Evolutionary conservation across 495 filamentous ascomycete genomes (phyloP), one percentile per base, ranked within the genome.

Genomic region (Xylaria curta): DNA sequence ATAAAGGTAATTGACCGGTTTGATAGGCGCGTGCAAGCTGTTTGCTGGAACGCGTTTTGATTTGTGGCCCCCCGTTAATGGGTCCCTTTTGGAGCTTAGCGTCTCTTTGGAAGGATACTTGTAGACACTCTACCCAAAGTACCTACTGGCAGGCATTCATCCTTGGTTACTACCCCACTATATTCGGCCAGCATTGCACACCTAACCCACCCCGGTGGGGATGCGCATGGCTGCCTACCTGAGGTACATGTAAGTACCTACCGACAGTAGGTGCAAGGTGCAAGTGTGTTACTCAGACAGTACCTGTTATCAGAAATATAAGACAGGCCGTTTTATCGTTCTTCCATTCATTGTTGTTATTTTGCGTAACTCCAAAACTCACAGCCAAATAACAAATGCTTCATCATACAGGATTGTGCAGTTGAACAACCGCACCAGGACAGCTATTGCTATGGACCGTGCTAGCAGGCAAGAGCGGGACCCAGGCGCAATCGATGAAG

Each of bases 401-500:
- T 9, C 12, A 36, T 59, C 17, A 15, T 59, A 2, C 4, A 53
- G 49, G 19, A n/a, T 26, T 56, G 53, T 6, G 10, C 4, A 56
- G 26, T 17, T 56, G 24, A 56, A 31, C 26, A 56, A 31, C 53
- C 1, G 53, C 24, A 56, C 53, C 4, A 17, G 8, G 38, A 44
- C 38, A 28, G 21, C 60, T 13, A 44, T 12, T 49, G 33, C 53
- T 53, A 71, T 33, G 28, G 49, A 9, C 38, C 75, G 59, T 46
- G 80, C 80, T 75, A 76, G 73, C 70, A 76, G 72, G 10, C 75
- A 73, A 59, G 72, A 75, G 13, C 89, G 85, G 62, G 85, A 89
- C 80, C 80, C 79, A 31, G 88, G 86, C 49, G 87, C 87, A 15
- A 74, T 84, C 19, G 81, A 85, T 33, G 87, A 89, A 70, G 82